A percentile compares a stretch with the other conserved stretches of the same genome.
These are phyloP conservation scores for Rubia tinctorum DNA, from an alignment of 305 asterid genomes.

Conservation along the genomic window DNA sequence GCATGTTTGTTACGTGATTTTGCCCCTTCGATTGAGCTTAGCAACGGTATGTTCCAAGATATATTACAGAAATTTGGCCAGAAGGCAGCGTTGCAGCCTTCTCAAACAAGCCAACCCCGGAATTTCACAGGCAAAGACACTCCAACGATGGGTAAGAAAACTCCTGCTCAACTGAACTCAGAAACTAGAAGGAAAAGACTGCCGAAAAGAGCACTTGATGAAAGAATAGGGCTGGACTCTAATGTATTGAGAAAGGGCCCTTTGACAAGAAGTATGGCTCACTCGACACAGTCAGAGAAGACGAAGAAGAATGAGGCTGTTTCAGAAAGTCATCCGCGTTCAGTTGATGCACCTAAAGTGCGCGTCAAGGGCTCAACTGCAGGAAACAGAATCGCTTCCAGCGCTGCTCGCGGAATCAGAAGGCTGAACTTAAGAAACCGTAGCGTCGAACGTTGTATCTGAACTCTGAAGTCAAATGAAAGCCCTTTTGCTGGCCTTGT, in stretches of 20 bases:
- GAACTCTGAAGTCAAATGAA: background rate
- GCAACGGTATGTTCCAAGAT: slow-evolving; percentile 22
- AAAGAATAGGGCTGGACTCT: background rate
- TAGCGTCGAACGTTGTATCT: background rate
- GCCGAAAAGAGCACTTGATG: background rate
- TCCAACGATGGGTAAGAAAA: slow-evolving; percentile 16
- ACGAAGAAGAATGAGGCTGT: background rate
- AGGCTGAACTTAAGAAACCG: slow-evolving; percentile 12
- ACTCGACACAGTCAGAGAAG: background rate
- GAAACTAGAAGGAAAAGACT: background rate
- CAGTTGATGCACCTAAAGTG: background rate
- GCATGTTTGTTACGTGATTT: slow-evolving; percentile 31
- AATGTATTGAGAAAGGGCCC: slow-evolving; percentile 8
- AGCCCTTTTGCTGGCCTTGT: too few relatives aligned
- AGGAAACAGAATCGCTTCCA: background rate
- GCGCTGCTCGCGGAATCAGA: background rate
- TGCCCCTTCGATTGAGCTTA: slow-evolving; percentile 18
- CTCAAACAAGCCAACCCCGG: slow-evolving; percentile 13
- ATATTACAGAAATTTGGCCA: slow-evolving; percentile 25
- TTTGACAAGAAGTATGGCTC: slow-evolving; percentile 20
- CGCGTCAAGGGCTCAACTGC: background rate
- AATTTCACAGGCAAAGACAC: slow-evolving; percentile 2
- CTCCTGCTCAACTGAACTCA: slow-evolving; percentile 13
- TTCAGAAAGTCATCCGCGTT: background rate
- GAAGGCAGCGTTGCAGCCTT: slow-evolving; percentile 12